A percentile compares a stretch with the other conserved stretches of the same genome.
Evolutionary conservation across 106 monocot species (phyloP).

Genomic region (Apostasia ramifera): DNA sequence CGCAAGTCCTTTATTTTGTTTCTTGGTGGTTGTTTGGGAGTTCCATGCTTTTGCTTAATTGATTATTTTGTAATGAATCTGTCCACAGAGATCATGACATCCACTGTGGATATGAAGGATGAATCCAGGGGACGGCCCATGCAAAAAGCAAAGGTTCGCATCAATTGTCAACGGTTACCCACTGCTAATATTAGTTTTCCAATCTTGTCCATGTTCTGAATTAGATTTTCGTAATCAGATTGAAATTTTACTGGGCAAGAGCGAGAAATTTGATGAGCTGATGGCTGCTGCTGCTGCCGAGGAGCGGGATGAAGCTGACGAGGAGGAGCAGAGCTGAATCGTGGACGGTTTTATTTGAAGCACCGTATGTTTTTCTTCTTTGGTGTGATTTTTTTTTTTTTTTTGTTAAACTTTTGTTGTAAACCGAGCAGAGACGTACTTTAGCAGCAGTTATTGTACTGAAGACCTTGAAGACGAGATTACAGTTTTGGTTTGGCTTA

Average conservation of each 20-base stretch:
- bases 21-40: background rate
- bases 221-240: constrained; percentile 10
- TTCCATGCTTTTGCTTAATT: background rate
- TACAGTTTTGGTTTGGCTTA: no score
- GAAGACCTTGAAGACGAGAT: no score
- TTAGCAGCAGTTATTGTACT: no score
- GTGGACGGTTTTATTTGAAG: no score
- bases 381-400: no score
- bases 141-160: constrained; percentile 22
- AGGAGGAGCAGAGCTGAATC: constrained; percentile 12
- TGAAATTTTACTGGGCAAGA: constrained; percentile 22
- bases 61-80: background rate
- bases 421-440: no score
- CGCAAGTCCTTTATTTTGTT: background rate
- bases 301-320: constrained; percentile 21
- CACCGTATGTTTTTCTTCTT: no score
- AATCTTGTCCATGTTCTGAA: background rate
- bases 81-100: constrained; percentile 20
- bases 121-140: constrained; percentile 23
- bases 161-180: background rate
- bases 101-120: constrained; percentile 26
- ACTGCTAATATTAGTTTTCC: background rate
- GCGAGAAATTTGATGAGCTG: constrained; percentile 32
- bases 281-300: constrained; percentile 35
- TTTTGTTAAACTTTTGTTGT: no score